These are phyloP conservation scores for Alternaria triticina DNA, from an alignment of 2,329 filamentous ascomycete species.

Conservation along the genomic window DNA sequence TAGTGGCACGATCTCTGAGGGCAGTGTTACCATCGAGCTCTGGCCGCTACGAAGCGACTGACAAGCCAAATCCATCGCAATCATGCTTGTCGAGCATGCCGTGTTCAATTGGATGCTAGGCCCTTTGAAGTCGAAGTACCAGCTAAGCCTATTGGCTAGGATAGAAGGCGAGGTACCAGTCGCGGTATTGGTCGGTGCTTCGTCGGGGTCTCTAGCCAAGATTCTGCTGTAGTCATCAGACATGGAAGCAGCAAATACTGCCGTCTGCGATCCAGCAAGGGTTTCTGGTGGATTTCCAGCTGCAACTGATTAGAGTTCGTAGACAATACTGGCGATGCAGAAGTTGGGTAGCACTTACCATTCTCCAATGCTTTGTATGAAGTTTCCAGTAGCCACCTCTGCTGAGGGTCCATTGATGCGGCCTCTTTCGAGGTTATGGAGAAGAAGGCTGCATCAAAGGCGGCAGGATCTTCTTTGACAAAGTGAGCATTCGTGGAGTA, in stretches of 20 bases:
- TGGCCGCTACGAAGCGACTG: neutral
- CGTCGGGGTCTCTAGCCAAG: neutral
- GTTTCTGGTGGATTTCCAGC: neutral
- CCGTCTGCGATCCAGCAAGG: neutral
- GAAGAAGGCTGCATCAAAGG: slow-evolving; percentile 1
- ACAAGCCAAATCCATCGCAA: neutral
- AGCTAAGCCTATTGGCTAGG: neutral
- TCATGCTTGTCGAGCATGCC: neutral
- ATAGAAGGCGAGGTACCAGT: neutral
- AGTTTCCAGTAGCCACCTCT: neutral
- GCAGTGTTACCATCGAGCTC: neutral
- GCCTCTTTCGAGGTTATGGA: neutral
- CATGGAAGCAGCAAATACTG: neutral
- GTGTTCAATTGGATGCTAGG: neutral
- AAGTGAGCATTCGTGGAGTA: neutral
- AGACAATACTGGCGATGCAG: neutral
- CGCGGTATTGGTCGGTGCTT: neutral
- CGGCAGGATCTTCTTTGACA: neutral
- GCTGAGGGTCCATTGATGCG: neutral
- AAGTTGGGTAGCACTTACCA: neutral
- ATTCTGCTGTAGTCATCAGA: neutral
- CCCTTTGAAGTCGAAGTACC: neutral
- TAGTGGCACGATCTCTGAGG: neutral
- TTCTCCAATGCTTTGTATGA: neutral
- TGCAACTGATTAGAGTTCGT: neutral